Base-by-base conservation (phyloP, 129 eudicot genomes). In the Flaveria trinervia region DNA sequence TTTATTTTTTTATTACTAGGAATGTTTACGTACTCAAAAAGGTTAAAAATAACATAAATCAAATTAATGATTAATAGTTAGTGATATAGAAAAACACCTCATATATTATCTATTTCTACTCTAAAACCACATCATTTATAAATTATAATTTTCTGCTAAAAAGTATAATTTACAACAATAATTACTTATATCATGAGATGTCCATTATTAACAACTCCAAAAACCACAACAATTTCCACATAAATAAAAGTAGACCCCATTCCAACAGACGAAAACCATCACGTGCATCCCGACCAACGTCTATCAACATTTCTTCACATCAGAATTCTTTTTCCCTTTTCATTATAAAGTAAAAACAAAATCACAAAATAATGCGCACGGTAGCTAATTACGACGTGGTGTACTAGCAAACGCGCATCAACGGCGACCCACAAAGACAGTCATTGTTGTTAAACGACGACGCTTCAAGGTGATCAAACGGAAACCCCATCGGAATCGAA, bases 391-490 rank as follows among this genome's bases (percentile, higher is more conserved):
- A 78, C 71, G 76, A 59, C 65, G 71, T 62, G 56, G 72, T 71
- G 28, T 1, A 73, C 73, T 85, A 80, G 28, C 96, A 90, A 39
- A 85, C 77, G 0, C 83, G 79, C 83, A 80, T 64, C 25, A 92
- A 51, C 20, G 98, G 98, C 66, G 76, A 68, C 16, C 98, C 98
- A 71, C 98, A 93, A 12, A 93, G 75, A 50, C 98, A 93, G 61
- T 88, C 97, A 23, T 93, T 93, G 22, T 77, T 80, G 55, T 71
- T 79, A 46, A 90, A 93, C 54, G 92, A 90, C 17, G 96, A 67
- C 12, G 88, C 98, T 43, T 86, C 95, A 9, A 93, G 92, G 73
- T 81, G 92, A 50, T 93, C 98, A 41, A 90, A 90, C 36, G 95
- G 92, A 7, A 77, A 61, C 1, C 97, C 94, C 6, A 33, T 11